Base-by-base conservation (phyloP, 176 grass and related monocot species). In the Elymus sibiricus region DNA sequence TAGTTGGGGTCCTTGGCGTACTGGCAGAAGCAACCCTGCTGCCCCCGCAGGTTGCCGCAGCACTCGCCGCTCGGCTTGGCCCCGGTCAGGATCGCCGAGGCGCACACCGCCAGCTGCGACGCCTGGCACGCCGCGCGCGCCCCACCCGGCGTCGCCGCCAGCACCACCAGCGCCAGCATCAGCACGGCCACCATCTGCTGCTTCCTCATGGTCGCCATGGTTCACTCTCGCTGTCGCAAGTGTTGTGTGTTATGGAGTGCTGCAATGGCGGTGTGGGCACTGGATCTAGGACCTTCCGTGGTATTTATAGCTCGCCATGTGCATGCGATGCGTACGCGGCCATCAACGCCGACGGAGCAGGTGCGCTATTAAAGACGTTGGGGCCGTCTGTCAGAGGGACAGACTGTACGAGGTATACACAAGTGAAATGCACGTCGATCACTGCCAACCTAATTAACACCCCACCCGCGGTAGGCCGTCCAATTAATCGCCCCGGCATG, bases 21-120 rank as follows among this genome's bases (percentile, higher is more conserved):
- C 83, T 70, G 16, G 88, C 88, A 90, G 49, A 90, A 77, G 78
- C 88, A 90, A 0, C 49, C 8, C 83, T 70, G 62, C 71, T 86
- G 83, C 49, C 78, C 62, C 39, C 7, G 56, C 26, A 90, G 47
- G 70, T 4, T 77, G 38, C 47, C 14, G 88, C 88, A 90, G 83
- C 88, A 90, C 71, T 5, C 49, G 37, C 49, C 1, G 5, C 61
- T 40, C 22, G 88, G 83, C 70, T 2, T 4, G 3, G 6, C 16
- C 6, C 88, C 88, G 0, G 0, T 0, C 22, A 39, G 1, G 16
- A 90, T 27, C 83, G 83, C 78, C 47, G 28, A 1, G 0, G 13
- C 37, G 78, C 88, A 90, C 60, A 19, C 19, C 37, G 38, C 12
- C 78, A 89, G 88, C 70, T 47, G 77, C 27, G 22, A n/a, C 0